These are phyloP conservation scores for Magnolia kwangsiensis DNA, from an alignment of 164 flowering plant genomes.

Conservation along the genomic window DNA sequence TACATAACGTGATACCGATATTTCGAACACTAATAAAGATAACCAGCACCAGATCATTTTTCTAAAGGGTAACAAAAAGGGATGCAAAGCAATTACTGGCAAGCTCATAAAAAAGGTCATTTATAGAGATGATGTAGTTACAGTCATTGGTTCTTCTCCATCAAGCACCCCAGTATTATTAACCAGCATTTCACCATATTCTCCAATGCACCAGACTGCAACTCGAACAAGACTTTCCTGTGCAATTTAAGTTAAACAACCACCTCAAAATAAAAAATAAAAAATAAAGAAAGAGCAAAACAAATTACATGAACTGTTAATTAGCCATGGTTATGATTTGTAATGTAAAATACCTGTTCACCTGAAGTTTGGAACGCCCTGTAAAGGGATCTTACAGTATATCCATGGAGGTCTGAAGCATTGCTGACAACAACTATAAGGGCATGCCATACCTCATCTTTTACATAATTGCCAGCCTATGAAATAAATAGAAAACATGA, in stretches of 20 bases:
- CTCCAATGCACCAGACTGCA: conserved; percentile 98
- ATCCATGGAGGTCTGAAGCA: conserved; percentile 92
- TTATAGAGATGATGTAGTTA: conserved; percentile 33
- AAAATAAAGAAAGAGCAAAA: neutral
- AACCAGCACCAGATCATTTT: neutral
- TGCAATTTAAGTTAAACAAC: neutral
- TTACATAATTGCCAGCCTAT: conserved; percentile 97
- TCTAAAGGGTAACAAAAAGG: neutral
- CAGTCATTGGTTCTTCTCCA: conserved; percentile 81
- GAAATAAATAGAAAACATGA: conserved; percentile 21
- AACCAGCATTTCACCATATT: conserved; percentile 93
- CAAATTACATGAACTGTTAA: neutral
- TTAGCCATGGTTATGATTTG: conserved; percentile 2
- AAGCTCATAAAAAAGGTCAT: neutral
- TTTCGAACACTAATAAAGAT: too few relatives aligned
- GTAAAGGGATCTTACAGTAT: conserved; percentile 83
- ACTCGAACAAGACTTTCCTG: conserved; percentile 96
- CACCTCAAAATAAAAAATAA: conserved; percentile 6
- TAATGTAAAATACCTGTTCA: conserved; percentile 71
- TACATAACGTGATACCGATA: too few relatives aligned
- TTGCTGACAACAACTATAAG: conserved; percentile 94
- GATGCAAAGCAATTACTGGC: neutral
- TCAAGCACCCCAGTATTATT: conserved; percentile 75
- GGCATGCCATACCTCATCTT: conserved; percentile 97
- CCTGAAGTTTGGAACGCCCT: conserved; percentile 68